Base-by-base conservation (phyloP, 139 green algal genomes). In the Haematococcus sp. region DNA sequence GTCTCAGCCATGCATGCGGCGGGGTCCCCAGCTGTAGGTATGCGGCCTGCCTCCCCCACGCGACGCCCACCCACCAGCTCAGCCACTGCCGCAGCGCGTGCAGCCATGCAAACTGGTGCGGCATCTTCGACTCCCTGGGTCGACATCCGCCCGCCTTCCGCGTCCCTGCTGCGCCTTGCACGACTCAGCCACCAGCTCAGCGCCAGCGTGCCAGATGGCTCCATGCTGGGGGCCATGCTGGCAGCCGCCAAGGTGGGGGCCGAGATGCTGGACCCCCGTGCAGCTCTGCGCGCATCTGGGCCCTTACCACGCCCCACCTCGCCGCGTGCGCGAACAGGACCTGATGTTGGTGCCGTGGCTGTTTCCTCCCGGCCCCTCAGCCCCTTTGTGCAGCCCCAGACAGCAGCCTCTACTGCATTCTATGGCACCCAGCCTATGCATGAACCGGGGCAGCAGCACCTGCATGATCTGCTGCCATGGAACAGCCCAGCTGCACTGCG, bases 191-290 rank as follows among this genome's bases (percentile, higher is more conserved):
- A 65, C n/a, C 58, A 65, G 34, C 3, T 65, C n/a, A 30, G 23
- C 4, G 58, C 23, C n/a, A 34, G 58, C 58, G 58, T 65, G 23
- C 58, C 58, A 40, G 58, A 65, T 30, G 30, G 58, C n/a, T 65
- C 58, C 17, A 65, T 65, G 58, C 25, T 65, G 25, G n/a, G 3
- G 4, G 58, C 58, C 58, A 65, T 65, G 58, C 4, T 34, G 28
- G 58, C 58, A 11, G 58, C 58, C 22, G 58, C n/a, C 17, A 28
- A 11, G 15, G 58, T 34, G 25, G 58, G 58, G 23, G 58, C 58
- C 4, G 58, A 65, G 25, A 35, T 30, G 11, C 25, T 65, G 25
- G 58, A 65, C 58, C 58, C 58, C 3, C 30, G 34, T 65, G 58
- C 58, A 33, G 11, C 58, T 34, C 58, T 65, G 23, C n/a, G 58